Evolutionary conservation across 78 protist species (phyloP).

Genomic region (Protostelium mycophagum): DNA sequence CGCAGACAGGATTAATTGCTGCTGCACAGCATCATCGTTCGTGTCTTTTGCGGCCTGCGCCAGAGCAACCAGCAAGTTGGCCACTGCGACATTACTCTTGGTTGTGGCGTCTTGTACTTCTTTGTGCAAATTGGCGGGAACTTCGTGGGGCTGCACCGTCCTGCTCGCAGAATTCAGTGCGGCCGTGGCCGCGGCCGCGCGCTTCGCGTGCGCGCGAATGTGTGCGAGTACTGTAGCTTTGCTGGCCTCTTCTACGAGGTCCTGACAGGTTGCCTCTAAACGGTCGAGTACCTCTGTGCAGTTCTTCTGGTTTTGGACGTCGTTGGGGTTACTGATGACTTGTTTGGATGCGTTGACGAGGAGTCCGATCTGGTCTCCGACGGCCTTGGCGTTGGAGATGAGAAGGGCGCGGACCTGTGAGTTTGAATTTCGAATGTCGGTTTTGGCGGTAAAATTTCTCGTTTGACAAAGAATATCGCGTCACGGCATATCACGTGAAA

Average conservation of each 20-base stretch:
- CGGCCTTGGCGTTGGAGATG: constrained; percentile 33
- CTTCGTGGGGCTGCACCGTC: not conserved
- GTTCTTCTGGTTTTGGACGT: not conserved
- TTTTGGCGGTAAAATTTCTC: too few relatives aligned
- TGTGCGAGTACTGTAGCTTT: not conserved
- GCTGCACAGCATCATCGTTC: not conserved
- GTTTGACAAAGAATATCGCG: too few relatives aligned
- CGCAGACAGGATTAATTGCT: not conserved
- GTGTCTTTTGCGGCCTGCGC: not conserved
- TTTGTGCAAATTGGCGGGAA: not conserved
- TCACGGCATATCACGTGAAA: too few relatives aligned
- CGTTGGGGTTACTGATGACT: not conserved
- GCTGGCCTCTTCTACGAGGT: not conserved
- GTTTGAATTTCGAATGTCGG: constrained; percentile 36
- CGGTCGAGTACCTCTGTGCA: not conserved
- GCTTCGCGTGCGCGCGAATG: not conserved
- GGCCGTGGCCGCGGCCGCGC: not conserved
- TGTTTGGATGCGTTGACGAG: constrained; percentile 35
- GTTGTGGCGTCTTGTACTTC: not conserved
- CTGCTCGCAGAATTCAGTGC: not conserved
- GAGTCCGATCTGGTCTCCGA: constrained; percentile 34
- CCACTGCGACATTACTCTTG: not conserved
- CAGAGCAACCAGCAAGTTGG: not conserved
- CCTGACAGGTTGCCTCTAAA: not conserved
- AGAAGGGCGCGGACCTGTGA: constrained; percentile 28